Percentiles rank a stretch among this genome's conserved stretches.
Conservation (phyloP, 495 filamentous ascomycete species). For the Xylaria longipes region DNA sequence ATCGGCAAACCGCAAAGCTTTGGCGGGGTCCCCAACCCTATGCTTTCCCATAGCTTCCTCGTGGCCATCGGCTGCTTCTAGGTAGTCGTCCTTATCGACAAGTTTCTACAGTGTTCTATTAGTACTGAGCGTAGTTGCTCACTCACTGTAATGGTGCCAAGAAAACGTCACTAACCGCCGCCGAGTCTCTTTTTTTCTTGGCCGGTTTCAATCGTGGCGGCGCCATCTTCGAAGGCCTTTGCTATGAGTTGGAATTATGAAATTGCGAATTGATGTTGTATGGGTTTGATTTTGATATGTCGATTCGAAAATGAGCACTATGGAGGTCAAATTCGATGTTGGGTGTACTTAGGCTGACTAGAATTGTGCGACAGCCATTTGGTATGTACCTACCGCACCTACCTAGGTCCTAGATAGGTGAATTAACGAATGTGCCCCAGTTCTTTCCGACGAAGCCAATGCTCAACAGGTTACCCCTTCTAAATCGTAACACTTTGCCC, state of each 20-base stretch:
- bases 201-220: conserved; percentile 19
- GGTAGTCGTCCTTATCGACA: conserved; percentile 36
- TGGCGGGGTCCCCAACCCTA: conserved; percentile 71
- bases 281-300: neutral
- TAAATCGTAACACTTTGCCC: neutral
- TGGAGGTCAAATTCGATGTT: neutral
- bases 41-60: conserved; percentile 77
- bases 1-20: conserved; percentile 71
- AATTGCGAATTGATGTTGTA: neutral
- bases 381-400: too few species aligned
- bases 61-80: conserved; percentile 64
- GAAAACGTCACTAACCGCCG: conserved; percentile 1
- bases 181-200: conserved; percentile 14
- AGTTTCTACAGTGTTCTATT: conserved; percentile 30
- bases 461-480: neutral
- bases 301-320: neutral
- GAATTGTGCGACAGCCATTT: too few species aligned
- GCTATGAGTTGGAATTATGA: neutral
- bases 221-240: conserved; percentile 13
- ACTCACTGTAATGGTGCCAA: neutral
- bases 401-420: too few species aligned
- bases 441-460: neutral
- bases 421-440: too few species aligned
- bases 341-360: neutral
- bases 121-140: neutral